Evolutionary conservation across 345 rosid species (phyloP), one percentile per base, ranked within the genome.

Genomic region (Turnera subulata): DNA sequence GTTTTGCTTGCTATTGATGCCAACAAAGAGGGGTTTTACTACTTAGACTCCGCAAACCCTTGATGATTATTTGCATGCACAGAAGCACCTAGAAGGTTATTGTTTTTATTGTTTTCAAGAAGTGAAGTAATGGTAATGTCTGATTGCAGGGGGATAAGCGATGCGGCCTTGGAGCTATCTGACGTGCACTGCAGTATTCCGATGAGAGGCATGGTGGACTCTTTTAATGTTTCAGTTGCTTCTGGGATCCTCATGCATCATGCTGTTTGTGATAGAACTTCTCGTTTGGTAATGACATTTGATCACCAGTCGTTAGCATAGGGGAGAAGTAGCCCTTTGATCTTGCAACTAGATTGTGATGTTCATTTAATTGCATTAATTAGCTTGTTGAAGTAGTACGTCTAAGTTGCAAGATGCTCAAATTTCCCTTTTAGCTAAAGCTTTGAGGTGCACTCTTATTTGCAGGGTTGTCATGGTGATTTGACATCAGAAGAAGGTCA

Each of bases 161-260:
- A 83, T 3, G 88, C 81, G 73, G 96, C 98, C 22, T 68, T 86
- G 67, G 68, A 69, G 64, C 68, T 89, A 61, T 89, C 96, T 17
- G 93, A 92, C 79, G 58, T 92, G 63, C 78, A 67, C 62, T 92
- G 96, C 66, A 84, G 95, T 68, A 86, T 89, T 66, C 96, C 93
- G 6, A 89, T 92, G 96, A 89, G 86, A 16, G 98, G 98, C 70
- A 89, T 92, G 98, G 96, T 89, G 42, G 96, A 92, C 75, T 89
- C 98, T 29, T 89, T 92, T 68, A 92, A 92, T 73, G 97, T 89
- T 55, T 92, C 98, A 23, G 97, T 92, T 62, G 98, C 97, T 55
- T 91, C 95, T 1, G 98, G 96, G 77, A 82, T 86, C 68, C 66
- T 89, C 44, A 86, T 89, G 98, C 98, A 84, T 69, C 95, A 89